Evolutionary conservation across 2,329 filamentous ascomycete species (phyloP), one percentile per base, ranked within the genome.

Genomic region (Fusarium sp.): DNA sequence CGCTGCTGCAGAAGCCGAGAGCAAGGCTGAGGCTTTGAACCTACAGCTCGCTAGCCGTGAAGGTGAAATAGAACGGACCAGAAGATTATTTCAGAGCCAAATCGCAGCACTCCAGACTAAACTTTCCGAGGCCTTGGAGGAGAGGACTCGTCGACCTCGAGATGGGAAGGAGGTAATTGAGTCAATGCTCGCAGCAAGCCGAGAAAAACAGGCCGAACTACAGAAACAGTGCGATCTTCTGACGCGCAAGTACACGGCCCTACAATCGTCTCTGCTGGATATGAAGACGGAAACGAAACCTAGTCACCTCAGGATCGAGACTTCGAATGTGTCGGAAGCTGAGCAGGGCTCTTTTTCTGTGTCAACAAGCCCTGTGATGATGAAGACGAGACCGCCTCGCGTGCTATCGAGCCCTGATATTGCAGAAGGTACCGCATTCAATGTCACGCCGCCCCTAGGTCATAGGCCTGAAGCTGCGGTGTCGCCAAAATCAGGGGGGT

Each of bases 1-100:
- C n/a, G 84, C 86, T 30, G 86, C 88, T 2, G 85, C 87, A 16
- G 82, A 86, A 31, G 83, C 90, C 13, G 83, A 88, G 37, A 86
- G 83, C 57, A 85, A 87, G 51, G 83, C 89, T 8, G 85, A 90
- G 67, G 81, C 85, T 55, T 80, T 91, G 23, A 83, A 84, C 46
- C 81, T 89, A 80, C 85, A 88, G 67, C 79, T 94, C 64, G 79
- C 76, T 41, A 84, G 83, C 8, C 80, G 80, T 20, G 83, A 86
- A 44, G 71, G 74, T n/a, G 85, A 88, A 47, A 74, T 86, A 3
- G 77, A 80, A 52, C 79, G 80, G 50, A 79, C 78, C 30, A 81
- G 77, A 63, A 77, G 75, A 34, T 73, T 81, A n/a, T 86, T 85
- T 62, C 76, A 85, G 58, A 77, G 78, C 7, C 85, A 88, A 62